Evolutionary conservation across 768 basidiomycete species (phyloP).

Genomic region (Mycena maculata): DNA sequence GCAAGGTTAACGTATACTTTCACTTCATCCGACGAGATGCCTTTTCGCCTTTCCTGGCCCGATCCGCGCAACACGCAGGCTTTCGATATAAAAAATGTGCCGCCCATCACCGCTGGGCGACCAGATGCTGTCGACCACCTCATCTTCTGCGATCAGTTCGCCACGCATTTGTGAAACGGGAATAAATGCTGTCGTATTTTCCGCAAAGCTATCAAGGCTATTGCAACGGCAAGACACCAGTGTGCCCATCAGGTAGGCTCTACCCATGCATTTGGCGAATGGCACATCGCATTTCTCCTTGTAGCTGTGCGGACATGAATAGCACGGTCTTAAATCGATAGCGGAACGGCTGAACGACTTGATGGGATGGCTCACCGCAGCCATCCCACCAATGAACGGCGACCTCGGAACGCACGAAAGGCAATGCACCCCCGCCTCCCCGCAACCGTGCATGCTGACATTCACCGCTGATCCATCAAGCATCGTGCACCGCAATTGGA

Average conservation of each 20-base stretch:
- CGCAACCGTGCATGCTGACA: slow-evolving; percentile 14
- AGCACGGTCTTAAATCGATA: neutral
- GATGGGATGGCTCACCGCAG: neutral
- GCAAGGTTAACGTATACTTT: slow-evolving; percentile 32
- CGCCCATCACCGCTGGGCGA: neutral
- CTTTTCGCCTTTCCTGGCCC: neutral
- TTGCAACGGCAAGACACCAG: neutral
- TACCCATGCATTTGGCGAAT: slow-evolving; percentile 3
- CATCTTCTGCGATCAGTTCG: slow-evolving; percentile 17
- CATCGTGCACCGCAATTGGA: slow-evolving; percentile 33
- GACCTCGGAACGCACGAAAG: slow-evolving; percentile 15
- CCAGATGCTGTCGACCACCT: slow-evolving; percentile 22
- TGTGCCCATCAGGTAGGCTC: slow-evolving; percentile 13
- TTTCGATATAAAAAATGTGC: slow-evolving; percentile 5
- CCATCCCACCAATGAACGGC: slow-evolving; percentile 23
- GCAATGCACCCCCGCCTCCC: neutral
- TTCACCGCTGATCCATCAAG: slow-evolving; percentile 31
- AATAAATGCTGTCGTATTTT: neutral
- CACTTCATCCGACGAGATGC: slow-evolving; percentile 25
- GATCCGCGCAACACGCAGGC: slow-evolving; percentile 19
- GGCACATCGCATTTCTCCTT: slow-evolving; percentile 8
- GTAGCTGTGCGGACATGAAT: slow-evolving; percentile 26
- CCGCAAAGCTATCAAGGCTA: neutral
- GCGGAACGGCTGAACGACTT: neutral
- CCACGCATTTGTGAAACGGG: neutral